Evolutionary conservation across 2,329 filamentous ascomycete species (phyloP).

Genomic region (Diaporthe sp.): DNA sequence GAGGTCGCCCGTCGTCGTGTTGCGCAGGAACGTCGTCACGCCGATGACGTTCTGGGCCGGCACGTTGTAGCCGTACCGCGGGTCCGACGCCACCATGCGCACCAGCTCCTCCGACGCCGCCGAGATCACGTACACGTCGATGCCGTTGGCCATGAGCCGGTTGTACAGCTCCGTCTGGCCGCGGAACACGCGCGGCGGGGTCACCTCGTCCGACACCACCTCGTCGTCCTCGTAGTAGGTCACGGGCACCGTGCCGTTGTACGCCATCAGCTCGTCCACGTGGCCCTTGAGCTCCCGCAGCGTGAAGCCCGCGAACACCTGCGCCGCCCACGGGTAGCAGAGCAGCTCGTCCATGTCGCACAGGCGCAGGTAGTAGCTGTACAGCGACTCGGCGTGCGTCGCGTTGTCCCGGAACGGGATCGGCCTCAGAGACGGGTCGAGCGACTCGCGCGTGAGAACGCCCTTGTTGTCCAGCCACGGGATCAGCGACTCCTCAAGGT

Average conservation of each 20-base stretch:
- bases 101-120: conserved; percentile 61
- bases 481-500: conserved; percentile 59
- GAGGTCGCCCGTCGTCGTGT: conserved; percentile 48
- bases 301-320: conserved; percentile 57
- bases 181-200: conserved; percentile 54
- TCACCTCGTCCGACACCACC: conserved; percentile 49
- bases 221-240: conserved; percentile 54
- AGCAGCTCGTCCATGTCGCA: conserved; percentile 58
- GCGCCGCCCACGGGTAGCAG: conserved; percentile 60
- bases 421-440: conserved; percentile 57
- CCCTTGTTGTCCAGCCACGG: conserved; percentile 59
- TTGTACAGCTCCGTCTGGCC: conserved; percentile 61
- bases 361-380: conserved; percentile 61
- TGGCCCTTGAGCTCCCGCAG: conserved; percentile 36
- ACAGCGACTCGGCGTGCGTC: conserved; percentile 56
- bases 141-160: conserved; percentile 58
- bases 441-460: conserved; percentile 56
- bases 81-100: conserved; percentile 61
- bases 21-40: conserved; percentile 55
- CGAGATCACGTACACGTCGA: conserved; percentile 59
- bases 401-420: conserved; percentile 58
- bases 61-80: conserved; percentile 61
- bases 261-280: conserved; percentile 33
- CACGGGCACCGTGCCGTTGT: conserved; percentile 53
- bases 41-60: conserved; percentile 60